Evolutionary conservation across 164 flowering plant genomes (phyloP).

Genomic region (Macadamia tetraphylla): DNA sequence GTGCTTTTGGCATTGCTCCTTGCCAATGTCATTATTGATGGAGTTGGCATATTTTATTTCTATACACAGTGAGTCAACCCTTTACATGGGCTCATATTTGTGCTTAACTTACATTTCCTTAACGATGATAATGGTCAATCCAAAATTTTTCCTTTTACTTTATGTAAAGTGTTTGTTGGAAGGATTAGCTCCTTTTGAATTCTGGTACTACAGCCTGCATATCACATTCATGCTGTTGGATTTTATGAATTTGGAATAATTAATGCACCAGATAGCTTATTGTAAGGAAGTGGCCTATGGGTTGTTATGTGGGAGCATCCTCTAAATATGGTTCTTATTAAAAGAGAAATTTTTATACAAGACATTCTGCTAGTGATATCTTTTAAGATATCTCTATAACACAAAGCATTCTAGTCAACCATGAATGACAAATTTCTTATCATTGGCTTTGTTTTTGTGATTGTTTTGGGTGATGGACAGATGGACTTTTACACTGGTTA

Average conservation of each 20-base stretch:
- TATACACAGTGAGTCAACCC: constrained; percentile 80
- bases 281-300: background rate
- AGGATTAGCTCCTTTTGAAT: too few species aligned
- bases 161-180: too few species aligned
- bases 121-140: background rate
- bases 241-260: too few species aligned
- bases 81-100: background rate
- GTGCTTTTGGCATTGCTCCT: constrained; percentile 48
- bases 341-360: background rate
- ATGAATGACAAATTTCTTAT: background rate
- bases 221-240: too few species aligned
- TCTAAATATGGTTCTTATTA: background rate
- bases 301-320: background rate
- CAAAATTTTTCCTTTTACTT: background rate
- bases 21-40: constrained; percentile 50
- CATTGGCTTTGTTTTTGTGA: background rate
- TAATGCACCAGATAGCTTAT: too few species aligned
- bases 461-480: constrained; percentile 31
- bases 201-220: too few species aligned
- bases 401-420: background rate
- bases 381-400: background rate
- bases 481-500: constrained; percentile 83
- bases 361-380: too few species aligned
- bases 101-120: background rate
- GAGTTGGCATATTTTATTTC: constrained; percentile 61